Evolutionary conservation across 805 yeast genomes (phyloP), one percentile per base, ranked within the genome.

Genomic region (Priceomyces medius): DNA sequence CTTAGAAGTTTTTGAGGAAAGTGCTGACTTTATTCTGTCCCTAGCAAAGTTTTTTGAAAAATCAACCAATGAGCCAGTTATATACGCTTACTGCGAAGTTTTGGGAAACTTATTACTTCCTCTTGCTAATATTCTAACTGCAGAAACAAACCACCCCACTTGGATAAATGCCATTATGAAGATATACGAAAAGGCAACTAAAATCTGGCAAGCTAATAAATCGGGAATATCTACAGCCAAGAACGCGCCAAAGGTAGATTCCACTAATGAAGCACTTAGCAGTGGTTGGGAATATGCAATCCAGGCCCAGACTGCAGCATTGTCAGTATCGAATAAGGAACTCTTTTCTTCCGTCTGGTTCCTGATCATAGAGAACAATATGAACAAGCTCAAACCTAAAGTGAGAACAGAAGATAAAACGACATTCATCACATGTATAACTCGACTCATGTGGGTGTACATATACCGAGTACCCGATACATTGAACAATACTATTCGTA

Each of bases 141-240:
- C 97, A 0, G 99, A 93, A 58, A 90, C 88, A 0, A 91, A 93
- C 55, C 96, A 91, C 59, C 99, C 99, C 3, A 80, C 85, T 1
- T 93, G 99, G 99, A 81, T 83, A 0, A 86, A 81, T 31, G 93
- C 97, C 0, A 77, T 88, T 40, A 76, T 76, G 17, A 65, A 71
- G 14, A 79, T 91, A 10, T 81, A 77, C 58, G 61, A 70, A 12
- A 77, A 74, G 42, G 68, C 75, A 12, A 73, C 71, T 31, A 61
- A 58, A 42, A 76, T 66, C 37, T 71, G 75, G 66, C 53, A 74
- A 71, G 50, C 74, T 6, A 47, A 46, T 14, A 50, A 45, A 14
- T 21, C 27, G 7, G 29, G 28, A 10, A 27, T 20, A 14, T 32
- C 38, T 9, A 21, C 37, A 18, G 24, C 27, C 7, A 17, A 19